phyloP scores from a whole-genome alignment of 78 protist species.

The Guillardia theta region DNA sequence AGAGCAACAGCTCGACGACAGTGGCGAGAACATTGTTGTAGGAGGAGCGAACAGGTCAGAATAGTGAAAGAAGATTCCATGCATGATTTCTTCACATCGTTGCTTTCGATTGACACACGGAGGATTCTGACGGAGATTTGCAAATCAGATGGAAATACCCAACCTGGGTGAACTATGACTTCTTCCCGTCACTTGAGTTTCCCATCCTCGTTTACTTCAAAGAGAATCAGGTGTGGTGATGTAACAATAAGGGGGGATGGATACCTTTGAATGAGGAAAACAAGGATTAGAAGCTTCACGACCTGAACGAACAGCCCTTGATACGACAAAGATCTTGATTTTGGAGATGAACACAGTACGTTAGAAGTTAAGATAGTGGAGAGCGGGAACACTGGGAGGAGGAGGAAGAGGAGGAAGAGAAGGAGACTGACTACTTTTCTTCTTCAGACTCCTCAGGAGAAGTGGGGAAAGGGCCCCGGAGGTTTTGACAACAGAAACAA shows the following conservation, averaged over 20 bases:
- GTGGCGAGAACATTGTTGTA: conserved; percentile 45
- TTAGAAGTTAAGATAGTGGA: too few relatives aligned
- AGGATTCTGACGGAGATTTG: neutral
- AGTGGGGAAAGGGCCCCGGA: too few relatives aligned
- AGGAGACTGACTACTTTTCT: too few relatives aligned
- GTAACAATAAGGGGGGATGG: neutral
- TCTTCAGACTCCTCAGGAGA: too few relatives aligned
- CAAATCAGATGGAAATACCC: neutral
- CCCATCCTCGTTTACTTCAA: conserved; percentile 52
- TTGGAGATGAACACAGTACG: too few relatives aligned
- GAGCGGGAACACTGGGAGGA: too few relatives aligned
- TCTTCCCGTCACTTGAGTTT: neutral
- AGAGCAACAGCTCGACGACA: neutral
- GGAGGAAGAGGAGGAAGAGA: too few relatives aligned
- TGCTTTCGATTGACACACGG: neutral
- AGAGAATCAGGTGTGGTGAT: neutral
- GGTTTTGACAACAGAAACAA: too few relatives aligned
- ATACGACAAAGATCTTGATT: too few relatives aligned
- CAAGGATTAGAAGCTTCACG: too few relatives aligned
- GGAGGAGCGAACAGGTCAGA: conserved; percentile 44
- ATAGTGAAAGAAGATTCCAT: neutral
- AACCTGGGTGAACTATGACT: conserved; percentile 19
- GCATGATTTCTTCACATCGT: neutral
- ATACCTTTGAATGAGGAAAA: neutral
- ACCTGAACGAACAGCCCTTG: too few relatives aligned